Evolutionary conservation across 2,329 filamentous ascomycete genomes (phyloP).

Genomic region (Clonostachys chloroleuca): DNA sequence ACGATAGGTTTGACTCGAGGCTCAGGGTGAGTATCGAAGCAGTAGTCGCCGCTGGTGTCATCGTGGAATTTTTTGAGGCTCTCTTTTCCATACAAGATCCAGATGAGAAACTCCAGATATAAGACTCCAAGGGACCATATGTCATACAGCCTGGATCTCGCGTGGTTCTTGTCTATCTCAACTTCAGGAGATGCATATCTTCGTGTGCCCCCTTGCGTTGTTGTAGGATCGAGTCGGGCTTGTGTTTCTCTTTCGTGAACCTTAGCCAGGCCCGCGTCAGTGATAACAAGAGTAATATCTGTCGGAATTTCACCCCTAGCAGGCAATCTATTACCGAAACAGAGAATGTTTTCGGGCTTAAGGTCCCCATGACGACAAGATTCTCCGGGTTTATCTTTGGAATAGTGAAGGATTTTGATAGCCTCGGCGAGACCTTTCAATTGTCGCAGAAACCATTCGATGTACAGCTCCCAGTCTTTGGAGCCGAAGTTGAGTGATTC

Average conservation of each 20-base stretch:
- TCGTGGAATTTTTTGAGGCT: not conserved
- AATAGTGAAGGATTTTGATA: not conserved
- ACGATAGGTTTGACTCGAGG: too few relatives aligned
- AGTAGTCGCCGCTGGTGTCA: not conserved
- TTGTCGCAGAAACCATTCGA: too few relatives aligned
- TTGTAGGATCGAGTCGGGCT: not conserved
- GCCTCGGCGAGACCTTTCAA: not conserved
- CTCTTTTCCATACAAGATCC: not conserved
- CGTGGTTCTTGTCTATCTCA: not conserved
- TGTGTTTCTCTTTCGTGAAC: not conserved
- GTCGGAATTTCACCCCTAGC: not conserved
- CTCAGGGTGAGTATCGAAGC: too few relatives aligned
- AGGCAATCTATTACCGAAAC: not conserved
- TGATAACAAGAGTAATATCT: not conserved
- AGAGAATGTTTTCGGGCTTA: not conserved
- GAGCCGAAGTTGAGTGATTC: too few relatives aligned
- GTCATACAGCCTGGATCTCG: not conserved
- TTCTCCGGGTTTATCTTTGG: not conserved
- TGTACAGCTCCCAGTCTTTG: too few relatives aligned
- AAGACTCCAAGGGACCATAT: not conserved
- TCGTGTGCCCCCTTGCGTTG: not conserved
- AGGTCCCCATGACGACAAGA: not conserved
- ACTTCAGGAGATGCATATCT: not conserved
- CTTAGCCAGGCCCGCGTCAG: not conserved
- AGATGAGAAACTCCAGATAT: not conserved